Conservation (phyloP, 371 early-diverging fungal species). For the Mortierella sp. region DNA sequence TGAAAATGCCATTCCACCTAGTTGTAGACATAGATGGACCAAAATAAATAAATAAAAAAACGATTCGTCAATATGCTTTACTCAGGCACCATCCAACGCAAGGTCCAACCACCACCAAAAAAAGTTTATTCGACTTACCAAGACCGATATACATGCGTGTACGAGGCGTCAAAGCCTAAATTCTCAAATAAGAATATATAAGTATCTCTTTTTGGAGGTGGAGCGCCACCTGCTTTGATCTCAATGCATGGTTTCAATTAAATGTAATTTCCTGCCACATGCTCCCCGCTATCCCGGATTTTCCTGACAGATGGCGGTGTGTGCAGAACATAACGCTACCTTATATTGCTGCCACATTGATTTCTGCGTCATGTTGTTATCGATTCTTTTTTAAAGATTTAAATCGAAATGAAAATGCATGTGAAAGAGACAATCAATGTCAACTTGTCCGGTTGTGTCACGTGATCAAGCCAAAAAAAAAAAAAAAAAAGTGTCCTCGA, state of each 20-base stretch:
- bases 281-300: neutral
- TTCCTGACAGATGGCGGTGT: neutral
- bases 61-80: no score
- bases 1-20: constrained; percentile 50
- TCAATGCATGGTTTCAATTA: neutral
- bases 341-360: constrained; percentile 4
- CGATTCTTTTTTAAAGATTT: neutral
- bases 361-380: neutral
- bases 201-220: no score
- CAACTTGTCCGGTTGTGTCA: no score
- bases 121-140: constrained; percentile 19
- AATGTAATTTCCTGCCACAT: neutral
- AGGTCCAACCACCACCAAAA: no score
- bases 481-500: no score
- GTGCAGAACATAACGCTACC: no score
- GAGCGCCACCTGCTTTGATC: no score
- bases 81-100: neutral
- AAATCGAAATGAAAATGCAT: neutral
- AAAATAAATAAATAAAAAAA: neutral
- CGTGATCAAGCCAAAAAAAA: no score
- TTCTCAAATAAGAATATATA: no score
- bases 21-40: no score
- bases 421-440: no score
- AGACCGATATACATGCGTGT: constrained; percentile 51
- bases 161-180: constrained; percentile 41